Evolutionary conservation across 1,139 yeast species (phyloP), one percentile per base, ranked within the genome.

Genomic region (Saccharomyces hybrid): DNA sequence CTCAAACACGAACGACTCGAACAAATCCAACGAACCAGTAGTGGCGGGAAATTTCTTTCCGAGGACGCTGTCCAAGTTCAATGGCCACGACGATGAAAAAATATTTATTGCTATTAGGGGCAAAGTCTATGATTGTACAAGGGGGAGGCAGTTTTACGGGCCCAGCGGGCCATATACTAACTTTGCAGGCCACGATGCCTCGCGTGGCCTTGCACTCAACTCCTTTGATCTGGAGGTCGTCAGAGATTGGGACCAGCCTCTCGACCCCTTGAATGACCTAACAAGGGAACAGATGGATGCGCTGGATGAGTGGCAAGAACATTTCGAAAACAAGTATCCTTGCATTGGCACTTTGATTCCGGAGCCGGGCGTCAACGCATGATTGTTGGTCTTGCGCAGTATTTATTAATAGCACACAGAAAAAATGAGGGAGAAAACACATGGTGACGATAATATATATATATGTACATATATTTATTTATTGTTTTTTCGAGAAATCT

Each of bases 111-210:
- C 89, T 0, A 89, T 93, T 14, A 82, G 78, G 63, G 96, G 97
- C 1, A 83, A 80, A 48, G 97, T 93, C 3, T 93, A 81, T 67
- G 97, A 93, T 67, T 97, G 90, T 27, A 76, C 88, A 9, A 76
- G 78, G 25, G 96, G 97, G 0, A 81, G 90, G 58, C 79, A 82
- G 52, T 93, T 93, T 68, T 93, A 95, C 68, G 99, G 99, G 0
- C 99, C 99, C 2, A 90, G 95, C 25, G 97, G 98, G 0, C 96
- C 98, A 0, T 93, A 93, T 71, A 85, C 87, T 55, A 90, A 89
- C 68, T 93, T 93, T 76, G 98, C 98, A 1, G 99, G 99, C 3
- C 86, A 89, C 62, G 99, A 93, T 72, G 98, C 99, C 2, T 86
- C 96, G 2, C 76, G 99, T 60, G 99, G 99, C 0, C 78, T 93